Conservation (phyloP, 164 flowering plant species). For the Vitis cinerea region DNA sequence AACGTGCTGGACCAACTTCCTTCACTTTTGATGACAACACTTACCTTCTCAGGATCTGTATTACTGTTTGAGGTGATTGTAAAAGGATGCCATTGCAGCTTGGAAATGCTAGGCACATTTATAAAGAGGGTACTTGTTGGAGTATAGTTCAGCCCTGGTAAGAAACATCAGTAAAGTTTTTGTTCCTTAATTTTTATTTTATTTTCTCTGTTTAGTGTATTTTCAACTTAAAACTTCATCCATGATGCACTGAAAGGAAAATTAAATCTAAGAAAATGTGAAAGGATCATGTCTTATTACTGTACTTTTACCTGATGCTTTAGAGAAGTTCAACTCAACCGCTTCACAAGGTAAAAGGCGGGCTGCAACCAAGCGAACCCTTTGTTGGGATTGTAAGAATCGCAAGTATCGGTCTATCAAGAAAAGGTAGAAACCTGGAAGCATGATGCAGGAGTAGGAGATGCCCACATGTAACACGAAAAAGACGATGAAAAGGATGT, state of each 20-base stretch:
- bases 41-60: slow-evolving; percentile 45
- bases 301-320: slow-evolving; percentile 44
- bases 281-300: no score
- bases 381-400: slow-evolving; percentile 61
- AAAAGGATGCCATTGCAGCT: slow-evolving; percentile 73
- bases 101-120: slow-evolving; percentile 55
- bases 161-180: not conserved
- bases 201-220: no score
- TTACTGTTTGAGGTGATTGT: slow-evolving; percentile 51
- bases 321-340: slow-evolving; percentile 79
- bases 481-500: slow-evolving; percentile 67
- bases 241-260: no score
- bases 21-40: slow-evolving; percentile 48
- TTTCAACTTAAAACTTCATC: no score
- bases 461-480: slow-evolving; percentile 71
- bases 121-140: slow-evolving; percentile 57
- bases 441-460: slow-evolving; percentile 49
- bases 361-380: slow-evolving; percentile 56
- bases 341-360: slow-evolving; percentile 63
- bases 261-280: no score
- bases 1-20: slow-evolving; percentile 58
- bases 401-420: slow-evolving; percentile 75
- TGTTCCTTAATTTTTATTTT: no score
- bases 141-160: slow-evolving; percentile 49
- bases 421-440: slow-evolving; percentile 87